These are phyloP conservation scores for Zasmidium angulare DNA, from an alignment of 2,329 filamentous ascomycete species.

Conservation along the genomic window DNA sequence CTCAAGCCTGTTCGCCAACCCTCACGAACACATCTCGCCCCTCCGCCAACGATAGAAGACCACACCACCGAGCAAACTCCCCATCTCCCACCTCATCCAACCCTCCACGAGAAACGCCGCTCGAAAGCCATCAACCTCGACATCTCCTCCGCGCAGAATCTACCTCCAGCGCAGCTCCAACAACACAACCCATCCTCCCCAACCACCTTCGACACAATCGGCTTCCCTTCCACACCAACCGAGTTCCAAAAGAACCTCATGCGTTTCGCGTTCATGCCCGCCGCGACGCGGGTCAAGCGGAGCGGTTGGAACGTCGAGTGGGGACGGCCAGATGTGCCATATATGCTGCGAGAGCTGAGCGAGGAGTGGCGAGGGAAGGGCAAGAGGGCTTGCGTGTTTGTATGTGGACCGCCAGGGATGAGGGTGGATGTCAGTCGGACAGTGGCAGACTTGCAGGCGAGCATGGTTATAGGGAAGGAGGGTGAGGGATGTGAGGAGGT, in stretches of 20 bases:
- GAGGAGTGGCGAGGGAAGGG: slow-evolving; percentile 78
- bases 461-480: slow-evolving; percentile 73
- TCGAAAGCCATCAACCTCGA: slow-evolving; percentile 45
- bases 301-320: slow-evolving; percentile 92
- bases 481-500: slow-evolving; percentile 79
- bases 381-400: slow-evolving; percentile 80
- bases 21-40: slow-evolving; percentile 22
- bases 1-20: slow-evolving; percentile 30
- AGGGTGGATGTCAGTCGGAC: slow-evolving; percentile 82
- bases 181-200: not conserved
- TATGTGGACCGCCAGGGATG: slow-evolving; percentile 88
- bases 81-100: slow-evolving; percentile 33
- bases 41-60: slow-evolving; percentile 55
- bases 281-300: slow-evolving; percentile 47
- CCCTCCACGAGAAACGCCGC: slow-evolving; percentile 42
- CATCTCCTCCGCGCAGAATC: slow-evolving; percentile 43
- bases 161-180: slow-evolving; percentile 9
- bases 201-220: slow-evolving; percentile 44
- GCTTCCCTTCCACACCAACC: slow-evolving; percentile 79
- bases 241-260: slow-evolving; percentile 80
- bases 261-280: slow-evolving; percentile 77
- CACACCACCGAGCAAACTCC: slow-evolving; percentile 29
- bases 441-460: slow-evolving; percentile 73
- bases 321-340: slow-evolving; percentile 82
- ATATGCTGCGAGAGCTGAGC: slow-evolving; percentile 80